Base-by-base conservation (phyloP, 1,284 basidiomycete genomes). In the Sporisorium exsertum region DNA sequence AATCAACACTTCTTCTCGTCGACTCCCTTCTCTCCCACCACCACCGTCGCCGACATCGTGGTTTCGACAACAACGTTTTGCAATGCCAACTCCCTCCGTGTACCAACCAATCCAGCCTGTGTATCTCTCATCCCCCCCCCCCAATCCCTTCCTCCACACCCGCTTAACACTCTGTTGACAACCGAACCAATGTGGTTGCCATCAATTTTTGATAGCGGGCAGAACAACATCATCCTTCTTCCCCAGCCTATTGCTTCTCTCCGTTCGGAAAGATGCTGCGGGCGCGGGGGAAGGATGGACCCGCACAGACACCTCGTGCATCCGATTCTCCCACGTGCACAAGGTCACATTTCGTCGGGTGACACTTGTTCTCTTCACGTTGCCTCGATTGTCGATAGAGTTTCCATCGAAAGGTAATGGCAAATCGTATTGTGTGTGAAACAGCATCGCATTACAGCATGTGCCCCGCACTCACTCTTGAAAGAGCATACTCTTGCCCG, bases 81-180 rank as follows among this genome's bases (percentile, higher is more conserved):
- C 18, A 35, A 13, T 20, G 24, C 26, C 37, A 13, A 24, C 40
- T 9, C 20, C 1, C 37, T 2, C 16, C 20, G n/a, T 33, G 22
- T 5, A 35, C 3, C 13, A 24, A 8, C 52, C 1, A 22, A 3
- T 26, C 42, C 53, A 37, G 52, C 3, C 40, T 54, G 35, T 27
- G 52, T 5, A 7, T 40, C 32, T n/a, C 18, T 18, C 9, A n/a
- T 27, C 52, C 15, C 26, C 26, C 45, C 35, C 16, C 22, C 29
- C 22, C 35, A 18, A 1, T 46, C 26, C 29, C 35, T 4, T 22
- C n/a, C 2, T n/a, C 18, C 18, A n/a, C 33, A 7, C 43, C 72
- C 72, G 72, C 72, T 75, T 75, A 75, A 70, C 72, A 75, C 72
- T 75, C 72, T 75, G 72, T 75, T 75, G 66, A 70, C 72, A 75